Evolutionary conservation across 2,329 filamentous ascomycete genomes (phyloP).

Genomic region (Magnaporthiopsis poae): DNA sequence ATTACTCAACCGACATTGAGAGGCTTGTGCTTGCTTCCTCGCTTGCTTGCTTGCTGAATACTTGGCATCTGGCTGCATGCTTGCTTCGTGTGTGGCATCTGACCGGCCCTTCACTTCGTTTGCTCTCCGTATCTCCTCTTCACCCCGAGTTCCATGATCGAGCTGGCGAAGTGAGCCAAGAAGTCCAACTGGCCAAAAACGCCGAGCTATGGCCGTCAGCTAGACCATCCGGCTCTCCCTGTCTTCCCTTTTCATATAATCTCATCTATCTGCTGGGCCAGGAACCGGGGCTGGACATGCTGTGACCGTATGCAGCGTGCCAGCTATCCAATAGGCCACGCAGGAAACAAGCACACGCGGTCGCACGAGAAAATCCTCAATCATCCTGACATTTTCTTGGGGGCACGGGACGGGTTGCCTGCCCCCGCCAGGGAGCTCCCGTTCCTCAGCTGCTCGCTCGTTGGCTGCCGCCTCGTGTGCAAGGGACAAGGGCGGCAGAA

Average conservation of each 20-base stretch:
- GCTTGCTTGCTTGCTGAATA: background rate
- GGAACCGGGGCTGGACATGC: conserved; percentile 3
- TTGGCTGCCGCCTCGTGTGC: background rate
- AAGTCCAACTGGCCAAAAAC: background rate
- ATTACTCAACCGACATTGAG: background rate
- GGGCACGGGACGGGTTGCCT: background rate
- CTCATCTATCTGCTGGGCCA: conserved; percentile 2
- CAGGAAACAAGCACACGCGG: conserved; percentile 1
- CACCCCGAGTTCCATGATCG: background rate
- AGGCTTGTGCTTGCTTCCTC: background rate
- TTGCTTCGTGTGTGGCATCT: background rate
- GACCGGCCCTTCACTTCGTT: background rate
- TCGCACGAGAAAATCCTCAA: conserved; percentile 2
- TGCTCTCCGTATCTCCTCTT: background rate
- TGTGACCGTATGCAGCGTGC: conserved; percentile 3
- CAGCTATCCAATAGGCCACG: background rate
- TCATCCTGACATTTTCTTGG: conserved; percentile 2
- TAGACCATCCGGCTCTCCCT: background rate
- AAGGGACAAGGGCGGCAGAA: background rate
- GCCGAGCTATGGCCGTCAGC: background rate
- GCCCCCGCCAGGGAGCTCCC: background rate
- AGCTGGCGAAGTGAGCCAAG: background rate
- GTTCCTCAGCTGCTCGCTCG: background rate
- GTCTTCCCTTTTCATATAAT: conserved; percentile 1
- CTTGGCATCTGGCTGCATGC: background rate